Base-by-base conservation (phyloP, 176 grass and related monocot species). In the Pharus latifolius region DNA sequence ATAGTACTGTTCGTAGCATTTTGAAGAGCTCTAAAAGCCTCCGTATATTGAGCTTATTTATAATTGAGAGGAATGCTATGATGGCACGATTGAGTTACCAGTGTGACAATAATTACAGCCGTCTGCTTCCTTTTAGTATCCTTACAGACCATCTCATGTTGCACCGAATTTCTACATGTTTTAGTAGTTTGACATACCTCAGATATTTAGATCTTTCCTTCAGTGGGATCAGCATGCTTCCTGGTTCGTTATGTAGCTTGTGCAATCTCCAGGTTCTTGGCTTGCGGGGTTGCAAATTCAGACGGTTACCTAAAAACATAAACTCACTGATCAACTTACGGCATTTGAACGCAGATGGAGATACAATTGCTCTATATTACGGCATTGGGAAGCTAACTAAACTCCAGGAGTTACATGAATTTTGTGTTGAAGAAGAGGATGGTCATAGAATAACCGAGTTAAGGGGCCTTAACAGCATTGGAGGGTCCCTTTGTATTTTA, bases 391-490 rank as follows among this genome's bases (percentile, higher is more conserved):
- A 42, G 1, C 34, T 89, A 40, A 81, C 72, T 26, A 73, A 81
- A 1, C 77, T 84, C 28, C 81, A 89, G 27, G 26, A 44, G 2
- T 31, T 85, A 6, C 34, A 74, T 1, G 44, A 69, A 46, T 81
- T 56, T 17, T 11, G 5, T 56, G 24, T 89, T 50, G 23, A 18
- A 68, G 19, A 4, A 7, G 52, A 47, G 0, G 51, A 79, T 16
- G 86, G 86, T 8, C 71, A 73, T 44, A 53, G 16, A 12, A 80
- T 89, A 43, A 75, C 27, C 20, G 81, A 89, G 33, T 45, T 89
- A 31, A 64, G 17, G 41, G n/a, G 80, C 7, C 10, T 89, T 24
- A 78, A 25, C 0, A 19, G 11, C 14, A 52, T 84, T 17, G 6
- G 44, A 6, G 76, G 77, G 6, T 16, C 35, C 1, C 74, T 84